These are phyloP conservation scores for Neurospora sp. DNA, from an alignment of 495 filamentous ascomycete species.

Conservation along the genomic window DNA sequence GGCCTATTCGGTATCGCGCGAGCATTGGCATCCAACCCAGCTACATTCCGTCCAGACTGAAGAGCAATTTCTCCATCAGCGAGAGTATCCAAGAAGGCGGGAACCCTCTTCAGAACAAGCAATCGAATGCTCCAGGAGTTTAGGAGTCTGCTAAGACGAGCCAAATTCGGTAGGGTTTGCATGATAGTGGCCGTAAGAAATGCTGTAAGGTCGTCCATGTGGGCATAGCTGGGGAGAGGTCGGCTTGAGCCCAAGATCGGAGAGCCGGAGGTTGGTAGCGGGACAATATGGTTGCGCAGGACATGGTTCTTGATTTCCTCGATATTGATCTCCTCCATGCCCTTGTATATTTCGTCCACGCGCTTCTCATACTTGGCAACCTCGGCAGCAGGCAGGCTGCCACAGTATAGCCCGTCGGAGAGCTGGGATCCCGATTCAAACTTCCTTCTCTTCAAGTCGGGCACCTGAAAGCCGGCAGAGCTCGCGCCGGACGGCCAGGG, in stretches of 20 bases:
- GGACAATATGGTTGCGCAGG: constrained; percentile 62
- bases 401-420: constrained; percentile 45
- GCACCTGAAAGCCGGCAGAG: constrained; percentile 44
- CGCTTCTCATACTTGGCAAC: constrained; percentile 60
- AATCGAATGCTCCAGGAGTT: constrained; percentile 69
- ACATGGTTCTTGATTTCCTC: constrained; percentile 89
- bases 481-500: constrained; percentile 54
- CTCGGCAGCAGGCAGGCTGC: constrained; percentile 51
- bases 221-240: constrained; percentile 37
- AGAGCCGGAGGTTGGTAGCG: constrained; percentile 39
- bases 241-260: constrained; percentile 38
- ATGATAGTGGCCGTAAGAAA: constrained; percentile 81
- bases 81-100: constrained; percentile 58
- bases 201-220: constrained; percentile 76
- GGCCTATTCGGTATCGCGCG: constrained; percentile 5
- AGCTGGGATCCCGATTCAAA: background rate
- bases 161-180: constrained; percentile 75
- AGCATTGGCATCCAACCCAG: constrained; percentile 25
- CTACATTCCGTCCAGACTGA: constrained; percentile 48
- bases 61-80: constrained; percentile 51
- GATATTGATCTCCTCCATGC: constrained; percentile 69
- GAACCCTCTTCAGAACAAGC: constrained; percentile 58
- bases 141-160: constrained; percentile 56
- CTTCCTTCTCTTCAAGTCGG: constrained; percentile 31
- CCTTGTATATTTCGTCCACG: constrained; percentile 65